Percentiles rank a stretch among this genome's conserved stretches.
phyloP scores from a whole-genome alignment of 2,329 filamentous ascomycete genomes.

The Bipolaris sorokiniana region DNA sequence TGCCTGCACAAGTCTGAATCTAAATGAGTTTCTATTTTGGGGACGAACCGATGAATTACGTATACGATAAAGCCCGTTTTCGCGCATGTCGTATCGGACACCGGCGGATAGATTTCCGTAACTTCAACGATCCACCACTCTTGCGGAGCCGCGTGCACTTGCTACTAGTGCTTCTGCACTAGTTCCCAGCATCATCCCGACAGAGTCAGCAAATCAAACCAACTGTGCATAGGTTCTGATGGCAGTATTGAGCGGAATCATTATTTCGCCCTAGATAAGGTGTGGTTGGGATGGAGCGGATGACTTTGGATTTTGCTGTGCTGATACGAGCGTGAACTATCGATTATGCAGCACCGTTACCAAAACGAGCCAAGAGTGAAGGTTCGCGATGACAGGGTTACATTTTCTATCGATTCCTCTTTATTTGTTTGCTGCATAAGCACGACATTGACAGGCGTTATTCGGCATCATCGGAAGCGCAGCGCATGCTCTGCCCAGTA shows the following conservation, averaged over 20 bases:
- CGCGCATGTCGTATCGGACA: too few species aligned
- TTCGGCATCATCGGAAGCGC: background rate
- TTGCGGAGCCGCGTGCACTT: too few species aligned
- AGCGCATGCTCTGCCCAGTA: background rate
- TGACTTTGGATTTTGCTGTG: background rate
- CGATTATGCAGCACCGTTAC: slow-evolving; percentile 8
- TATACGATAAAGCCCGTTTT: too few species aligned
- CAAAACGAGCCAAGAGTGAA: slow-evolving; percentile 2
- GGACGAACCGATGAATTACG: too few species aligned
- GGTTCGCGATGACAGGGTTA: slow-evolving; percentile 5
- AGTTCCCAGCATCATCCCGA: background rate
- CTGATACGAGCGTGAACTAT: slow-evolving; percentile 16
- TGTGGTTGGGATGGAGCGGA: background rate
- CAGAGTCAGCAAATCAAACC: background rate
- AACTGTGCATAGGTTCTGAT: background rate
- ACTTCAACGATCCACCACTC: too few species aligned
- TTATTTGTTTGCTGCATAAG: slow-evolving; percentile 3
- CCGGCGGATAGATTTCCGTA: too few species aligned
- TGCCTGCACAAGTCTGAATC: too few species aligned
- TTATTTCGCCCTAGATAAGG: background rate
- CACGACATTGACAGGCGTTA: background rate
- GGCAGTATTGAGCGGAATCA: background rate
- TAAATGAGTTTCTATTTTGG: too few species aligned
- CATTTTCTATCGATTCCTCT: slow-evolving; percentile 4
- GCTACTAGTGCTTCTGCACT: too few species aligned